Evolutionary conservation across 2,329 filamentous ascomycete genomes (phyloP).

Genomic region (Ophiocordyceps polyrhachis-furcata): DNA sequence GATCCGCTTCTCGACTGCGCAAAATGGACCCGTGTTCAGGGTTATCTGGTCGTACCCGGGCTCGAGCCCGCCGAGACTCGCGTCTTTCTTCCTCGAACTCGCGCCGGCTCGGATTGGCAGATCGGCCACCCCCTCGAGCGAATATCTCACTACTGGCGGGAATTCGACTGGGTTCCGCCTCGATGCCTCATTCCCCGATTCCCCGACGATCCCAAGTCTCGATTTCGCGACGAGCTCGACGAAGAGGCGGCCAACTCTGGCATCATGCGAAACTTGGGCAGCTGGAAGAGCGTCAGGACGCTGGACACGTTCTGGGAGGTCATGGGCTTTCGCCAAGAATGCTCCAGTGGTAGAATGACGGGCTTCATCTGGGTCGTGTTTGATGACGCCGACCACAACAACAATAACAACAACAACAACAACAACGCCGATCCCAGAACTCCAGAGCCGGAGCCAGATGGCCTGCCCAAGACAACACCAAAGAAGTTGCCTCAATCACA

Average conservation of each 20-base stretch:
- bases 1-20: constrained; percentile 49
- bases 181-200: constrained; percentile 78
- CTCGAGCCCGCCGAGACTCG: constrained; percentile 64
- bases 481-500: constrained; percentile 12
- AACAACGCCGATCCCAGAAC: constrained; percentile 9
- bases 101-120: constrained; percentile 38
- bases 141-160: constrained; percentile 42
- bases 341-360: constrained; percentile 76
- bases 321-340: constrained; percentile 94
- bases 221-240: constrained; percentile 77
- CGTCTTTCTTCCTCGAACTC: constrained; percentile 49
- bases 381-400: constrained; percentile 20
- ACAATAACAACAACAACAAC: neutral
- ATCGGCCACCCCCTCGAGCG: constrained; percentile 52
- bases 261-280: constrained; percentile 36
- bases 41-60: constrained; percentile 74
- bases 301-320: constrained; percentile 96
- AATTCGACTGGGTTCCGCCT: constrained; percentile 45
- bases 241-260: constrained; percentile 50
- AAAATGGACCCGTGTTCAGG: constrained; percentile 31
- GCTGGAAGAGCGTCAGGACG: constrained; percentile 69
- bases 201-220: constrained; percentile 86
- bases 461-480: constrained; percentile 15
- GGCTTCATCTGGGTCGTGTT: constrained; percentile 93
- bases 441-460: constrained; percentile 9